Base-by-base conservation (phyloP, 345 rosid genomes). In the Erysimum cheiranthoides region DNA sequence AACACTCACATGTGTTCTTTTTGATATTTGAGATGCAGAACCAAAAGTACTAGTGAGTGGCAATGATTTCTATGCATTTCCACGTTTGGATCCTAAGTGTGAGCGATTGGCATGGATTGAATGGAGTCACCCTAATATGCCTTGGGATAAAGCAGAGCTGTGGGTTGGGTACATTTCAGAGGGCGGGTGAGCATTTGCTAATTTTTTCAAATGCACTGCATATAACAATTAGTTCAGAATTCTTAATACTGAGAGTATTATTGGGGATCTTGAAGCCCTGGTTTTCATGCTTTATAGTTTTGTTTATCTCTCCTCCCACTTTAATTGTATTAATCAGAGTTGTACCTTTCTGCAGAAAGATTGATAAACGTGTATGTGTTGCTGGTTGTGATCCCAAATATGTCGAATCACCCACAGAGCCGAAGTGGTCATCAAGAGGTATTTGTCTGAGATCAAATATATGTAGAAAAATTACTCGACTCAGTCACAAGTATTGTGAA, bases 61-160 rank as follows among this genome's bases (percentile, higher is more conserved):
- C 78, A 89, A 83, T 75, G 99, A 95, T 78, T 95, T 95, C 86
- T 92, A 90, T 85, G 97, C 97, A 12, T 95, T 89, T 77, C 97
- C 99, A n/a, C 97, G 96, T 2, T 25, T 95, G 60, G 97, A 95
- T 45, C 77, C 88, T 7, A 84, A 85, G 62, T 78, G 86, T 63
- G 91, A 86, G 82, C 75, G 87, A 57, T 76, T 95, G 45, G 97
- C 97, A 12, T 95, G 99, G 99, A 86, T 95, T 51, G 88, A 87
- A 67, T 95, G 99, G 97, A 77, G 84, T 61, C 97, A 89, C 70
- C 97, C 99, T 49, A 89, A 88, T 79, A 92, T 90, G 97, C 97
- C 97, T 11, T 92, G 99, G 99, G 99, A 95, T 75, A 89, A 84
- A 84, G 49, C 99, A 17, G 90, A 95, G 77, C 87, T 95, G 28